A percentile compares a stretch with the other conserved stretches of the same genome.
phyloP scores from a whole-genome alignment of 108 stramenopile species.

The Pseudonitzschia multiseries region DNA sequence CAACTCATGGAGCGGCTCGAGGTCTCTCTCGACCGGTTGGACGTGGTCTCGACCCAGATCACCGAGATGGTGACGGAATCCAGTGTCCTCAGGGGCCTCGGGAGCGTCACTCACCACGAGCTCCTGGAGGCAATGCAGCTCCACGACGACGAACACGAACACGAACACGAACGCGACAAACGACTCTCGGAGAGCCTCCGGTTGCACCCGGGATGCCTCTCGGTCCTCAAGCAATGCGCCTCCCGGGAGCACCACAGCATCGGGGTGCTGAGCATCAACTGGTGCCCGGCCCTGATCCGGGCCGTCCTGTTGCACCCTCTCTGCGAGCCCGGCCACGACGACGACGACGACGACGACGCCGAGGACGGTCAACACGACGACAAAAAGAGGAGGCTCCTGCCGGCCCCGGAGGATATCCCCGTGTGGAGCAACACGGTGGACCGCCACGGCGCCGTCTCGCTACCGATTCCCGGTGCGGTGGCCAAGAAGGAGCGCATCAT shows the following conservation, averaged over 20 bases:
- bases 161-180: not conserved
- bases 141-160: not conserved
- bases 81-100: constrained; percentile 40
- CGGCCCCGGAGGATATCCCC: constrained; percentile 34
- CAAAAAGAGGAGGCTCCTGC: constrained; percentile 17
- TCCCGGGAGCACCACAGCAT: constrained; percentile 27
- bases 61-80: constrained; percentile 53
- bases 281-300: constrained; percentile 57
- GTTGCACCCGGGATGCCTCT: not conserved
- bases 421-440: constrained; percentile 62
- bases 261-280: constrained; percentile 60
- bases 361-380: not conserved
- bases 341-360: constrained; percentile 9
- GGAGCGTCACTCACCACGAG: constrained; percentile 23
- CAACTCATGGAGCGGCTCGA: constrained; percentile 17
- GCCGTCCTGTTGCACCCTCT: constrained; percentile 31
- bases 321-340: not conserved
- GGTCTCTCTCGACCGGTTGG: constrained; percentile 46
- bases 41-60: constrained; percentile 50
- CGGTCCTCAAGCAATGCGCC: not conserved
- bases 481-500: constrained; percentile 47
- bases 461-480: constrained; percentile 52
- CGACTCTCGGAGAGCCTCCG: not conserved
- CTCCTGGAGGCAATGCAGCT: constrained; percentile 28
- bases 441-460: constrained; percentile 39